Evolutionary conservation across 345 rosid species (phyloP).

Genomic region (Nephelium lappaceum): DNA sequence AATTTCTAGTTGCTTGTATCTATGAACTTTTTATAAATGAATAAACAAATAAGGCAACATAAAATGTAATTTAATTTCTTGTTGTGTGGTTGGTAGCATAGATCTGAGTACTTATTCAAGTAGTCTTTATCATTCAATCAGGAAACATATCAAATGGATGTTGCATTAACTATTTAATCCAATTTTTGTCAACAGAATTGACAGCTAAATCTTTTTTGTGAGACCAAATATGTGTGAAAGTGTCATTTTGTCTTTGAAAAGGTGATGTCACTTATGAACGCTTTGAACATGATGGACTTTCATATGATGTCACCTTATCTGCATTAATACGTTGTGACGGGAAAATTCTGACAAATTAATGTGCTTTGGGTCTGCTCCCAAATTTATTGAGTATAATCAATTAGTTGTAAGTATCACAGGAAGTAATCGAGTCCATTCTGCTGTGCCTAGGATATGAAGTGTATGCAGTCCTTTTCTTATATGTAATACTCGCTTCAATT

Average conservation of each 20-base stretch:
- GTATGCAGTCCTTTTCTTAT: not conserved
- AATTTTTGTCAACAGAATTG: not conserved
- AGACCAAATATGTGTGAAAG: constrained; percentile 3
- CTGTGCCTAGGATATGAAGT: not conserved
- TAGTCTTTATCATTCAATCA: not conserved
- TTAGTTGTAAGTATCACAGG: not conserved
- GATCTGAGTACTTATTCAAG: not conserved
- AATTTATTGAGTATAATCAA: not conserved
- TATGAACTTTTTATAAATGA: not conserved
- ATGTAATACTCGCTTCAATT: too few species aligned
- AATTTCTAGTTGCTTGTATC: not conserved
- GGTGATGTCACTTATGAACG: not conserved
- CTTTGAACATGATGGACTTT: not conserved
- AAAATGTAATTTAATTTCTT: not conserved
- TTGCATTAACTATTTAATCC: not conserved
- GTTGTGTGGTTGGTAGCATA: not conserved
- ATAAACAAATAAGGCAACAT: not conserved
- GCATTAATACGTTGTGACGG: not conserved
- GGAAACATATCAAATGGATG: not conserved
- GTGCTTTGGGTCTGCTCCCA: not conserved
- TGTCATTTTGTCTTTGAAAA: not conserved
- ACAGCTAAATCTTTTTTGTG: not conserved
- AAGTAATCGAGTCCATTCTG: not conserved
- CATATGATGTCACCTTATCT: not conserved
- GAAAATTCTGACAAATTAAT: not conserved